Conservation (phyloP, 805 yeast species). For the Cyberlindnera galapagoensis region DNA sequence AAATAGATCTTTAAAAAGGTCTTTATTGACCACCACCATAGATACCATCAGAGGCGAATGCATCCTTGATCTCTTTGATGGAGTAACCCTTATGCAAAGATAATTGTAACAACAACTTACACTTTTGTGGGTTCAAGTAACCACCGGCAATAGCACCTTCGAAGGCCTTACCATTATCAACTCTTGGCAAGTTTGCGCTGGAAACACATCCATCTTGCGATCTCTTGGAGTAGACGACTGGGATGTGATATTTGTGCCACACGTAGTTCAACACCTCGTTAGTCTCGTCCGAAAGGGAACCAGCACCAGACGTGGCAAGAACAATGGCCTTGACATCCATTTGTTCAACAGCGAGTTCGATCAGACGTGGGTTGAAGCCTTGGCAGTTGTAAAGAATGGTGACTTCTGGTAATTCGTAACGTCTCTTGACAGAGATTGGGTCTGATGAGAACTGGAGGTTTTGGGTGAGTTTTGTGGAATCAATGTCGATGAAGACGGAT, state of each 20-base stretch:
- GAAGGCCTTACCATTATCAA: constrained; percentile 26
- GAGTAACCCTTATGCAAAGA: constrained; percentile 34
- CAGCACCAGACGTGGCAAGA: constrained; percentile 69
- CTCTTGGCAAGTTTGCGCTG: constrained; percentile 19
- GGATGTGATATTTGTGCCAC: constrained; percentile 36
- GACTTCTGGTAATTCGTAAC: constrained; percentile 35
- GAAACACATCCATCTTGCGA: constrained; percentile 72
- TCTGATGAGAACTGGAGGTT: constrained; percentile 19
- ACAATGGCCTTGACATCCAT: constrained; percentile 48
- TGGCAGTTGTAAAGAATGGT: constrained; percentile 58
- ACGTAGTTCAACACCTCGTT: constrained; percentile 36
- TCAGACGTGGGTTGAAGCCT: constrained; percentile 43
- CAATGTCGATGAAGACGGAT: constrained; percentile 32
- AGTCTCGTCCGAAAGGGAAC: constrained; percentile 48
- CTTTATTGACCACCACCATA: constrained; percentile 30
- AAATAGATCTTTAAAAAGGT: not conserved
- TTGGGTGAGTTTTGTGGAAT: constrained; percentile 18
- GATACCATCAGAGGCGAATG: constrained; percentile 33
- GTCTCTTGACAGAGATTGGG: constrained; percentile 20
- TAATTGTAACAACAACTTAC: constrained; percentile 51
- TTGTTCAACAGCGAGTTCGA: constrained; percentile 40
- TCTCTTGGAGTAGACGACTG: constrained; percentile 58
- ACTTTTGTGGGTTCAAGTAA: constrained; percentile 58
- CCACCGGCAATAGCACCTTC: constrained; percentile 54
- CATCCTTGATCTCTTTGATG: constrained; percentile 29